Evolutionary conservation across 176 grass and related monocot genomes (phyloP).

Genomic region (Aegilops umbellulata): DNA sequence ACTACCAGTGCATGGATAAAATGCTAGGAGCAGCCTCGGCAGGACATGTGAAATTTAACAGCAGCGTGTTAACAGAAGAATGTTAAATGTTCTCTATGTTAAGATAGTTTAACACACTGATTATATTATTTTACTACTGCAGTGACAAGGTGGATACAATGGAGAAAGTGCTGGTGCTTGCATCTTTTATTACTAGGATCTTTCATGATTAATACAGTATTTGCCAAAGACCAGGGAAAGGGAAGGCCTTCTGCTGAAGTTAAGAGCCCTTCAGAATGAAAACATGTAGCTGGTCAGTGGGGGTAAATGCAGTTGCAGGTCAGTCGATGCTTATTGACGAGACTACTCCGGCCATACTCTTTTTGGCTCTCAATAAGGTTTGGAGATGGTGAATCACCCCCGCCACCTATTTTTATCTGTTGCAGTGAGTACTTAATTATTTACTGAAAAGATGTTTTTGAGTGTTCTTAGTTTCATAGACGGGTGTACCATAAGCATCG

Average conservation of each 20-base stretch:
- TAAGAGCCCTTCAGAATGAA: not conserved
- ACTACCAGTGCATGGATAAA: not conserved
- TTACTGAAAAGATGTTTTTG: not conserved
- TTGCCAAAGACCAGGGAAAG: not conserved
- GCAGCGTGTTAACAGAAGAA: not conserved
- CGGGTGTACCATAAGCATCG: not conserved
- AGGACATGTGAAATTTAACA: not conserved
- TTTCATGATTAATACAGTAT: conserved; percentile 2
- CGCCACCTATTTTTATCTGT: not conserved
- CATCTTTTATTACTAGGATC: not conserved
- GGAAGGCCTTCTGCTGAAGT: not conserved
- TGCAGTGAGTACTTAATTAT: not conserved
- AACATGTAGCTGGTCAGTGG: not conserved
- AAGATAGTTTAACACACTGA: not conserved
- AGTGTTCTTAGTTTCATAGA: not conserved
- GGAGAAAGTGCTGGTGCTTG: not conserved
- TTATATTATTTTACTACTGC: not conserved
- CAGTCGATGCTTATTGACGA: not conserved
- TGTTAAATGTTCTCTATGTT: not conserved
- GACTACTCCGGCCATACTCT: not conserved
- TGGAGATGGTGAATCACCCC: not conserved
- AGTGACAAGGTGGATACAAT: not conserved
- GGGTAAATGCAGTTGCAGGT: not conserved
- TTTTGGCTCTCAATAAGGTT: not conserved
- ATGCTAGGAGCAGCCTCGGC: not conserved